These are phyloP conservation scores for Chrysoporthe cubensis DNA, from an alignment of 2,329 filamentous ascomycete genomes.

Conservation along the genomic window DNA sequence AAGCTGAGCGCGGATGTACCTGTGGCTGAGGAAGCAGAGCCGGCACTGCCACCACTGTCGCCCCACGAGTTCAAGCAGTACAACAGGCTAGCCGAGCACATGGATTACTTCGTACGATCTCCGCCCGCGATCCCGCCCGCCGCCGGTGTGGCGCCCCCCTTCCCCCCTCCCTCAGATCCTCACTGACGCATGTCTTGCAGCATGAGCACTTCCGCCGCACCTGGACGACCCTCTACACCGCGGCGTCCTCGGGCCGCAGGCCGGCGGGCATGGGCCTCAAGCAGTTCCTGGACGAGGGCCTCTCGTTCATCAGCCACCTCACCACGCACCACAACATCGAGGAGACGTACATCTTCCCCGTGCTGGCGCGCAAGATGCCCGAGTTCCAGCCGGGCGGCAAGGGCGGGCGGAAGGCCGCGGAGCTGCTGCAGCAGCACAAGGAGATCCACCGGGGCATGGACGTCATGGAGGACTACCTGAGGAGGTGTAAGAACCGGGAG, in stretches of 20 bases:
- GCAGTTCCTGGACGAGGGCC: slow-evolving; percentile 68
- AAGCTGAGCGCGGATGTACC: background rate
- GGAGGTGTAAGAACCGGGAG: slow-evolving; percentile 65
- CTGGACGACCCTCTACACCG: slow-evolving; percentile 73
- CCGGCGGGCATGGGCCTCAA: slow-evolving; percentile 67
- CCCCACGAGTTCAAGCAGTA: slow-evolving; percentile 69
- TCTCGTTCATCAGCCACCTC: slow-evolving; percentile 74
- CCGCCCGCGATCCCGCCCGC: too few relatives aligned
- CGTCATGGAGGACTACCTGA: slow-evolving; percentile 67
- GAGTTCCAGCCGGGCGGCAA: slow-evolving; percentile 60
- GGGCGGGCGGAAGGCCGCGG: slow-evolving; percentile 33
- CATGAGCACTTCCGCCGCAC: slow-evolving; percentile 76
- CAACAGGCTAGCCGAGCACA: slow-evolving; percentile 74
- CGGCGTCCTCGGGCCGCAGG: slow-evolving; percentile 62
- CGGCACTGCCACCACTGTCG: slow-evolving; percentile 62
- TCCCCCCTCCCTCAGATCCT: background rate
- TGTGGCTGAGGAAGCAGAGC: slow-evolving; percentile 20
- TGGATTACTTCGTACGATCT: slow-evolving; percentile 70
- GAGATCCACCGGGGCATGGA: slow-evolving; percentile 80
- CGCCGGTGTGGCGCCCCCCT: slow-evolving; percentile 17
- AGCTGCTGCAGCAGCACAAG: slow-evolving; percentile 74
- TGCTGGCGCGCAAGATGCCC: slow-evolving; percentile 77
- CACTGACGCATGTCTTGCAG: slow-evolving; percentile 42
- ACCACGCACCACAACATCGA: slow-evolving; percentile 81
- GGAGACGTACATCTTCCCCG: slow-evolving; percentile 79